Conservation (phyloP, 164 flowering plant species). For the Kalanchoe fedtschenkoi region DNA sequence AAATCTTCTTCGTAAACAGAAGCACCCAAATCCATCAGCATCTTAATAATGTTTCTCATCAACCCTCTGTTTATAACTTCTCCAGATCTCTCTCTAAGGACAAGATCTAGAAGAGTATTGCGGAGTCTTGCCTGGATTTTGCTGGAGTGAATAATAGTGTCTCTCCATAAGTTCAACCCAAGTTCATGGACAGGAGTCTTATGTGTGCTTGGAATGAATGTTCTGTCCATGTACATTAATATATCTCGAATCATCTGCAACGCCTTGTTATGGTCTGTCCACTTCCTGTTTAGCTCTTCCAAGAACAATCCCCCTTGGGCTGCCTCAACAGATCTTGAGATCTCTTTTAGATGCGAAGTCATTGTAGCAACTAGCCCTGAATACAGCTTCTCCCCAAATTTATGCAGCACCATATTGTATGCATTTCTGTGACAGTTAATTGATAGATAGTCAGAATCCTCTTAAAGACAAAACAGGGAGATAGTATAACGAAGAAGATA, state of each 20-base stretch:
- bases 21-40: constrained; percentile 72
- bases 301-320: constrained; percentile 72
- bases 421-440: constrained; percentile 58
- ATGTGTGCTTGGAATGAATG: constrained; percentile 55
- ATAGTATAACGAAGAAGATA: not conserved
- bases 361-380: constrained; percentile 74
- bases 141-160: constrained; percentile 48
- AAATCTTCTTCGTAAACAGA: constrained; percentile 75
- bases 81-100: constrained; percentile 59
- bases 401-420: constrained; percentile 93
- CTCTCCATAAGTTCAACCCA: constrained; percentile 84
- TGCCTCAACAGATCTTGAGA: constrained; percentile 60
- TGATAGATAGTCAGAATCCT: constrained; percentile 1
- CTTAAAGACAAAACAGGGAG: not conserved
- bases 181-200: constrained; percentile 82
- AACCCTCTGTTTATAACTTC: constrained; percentile 73
- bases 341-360: constrained; percentile 69
- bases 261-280: constrained; percentile 83
- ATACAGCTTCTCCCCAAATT: constrained; percentile 84
- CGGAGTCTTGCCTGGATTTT: constrained; percentile 60
- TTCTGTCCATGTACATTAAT: constrained; percentile 95
- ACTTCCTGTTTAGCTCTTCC: constrained; percentile 77
- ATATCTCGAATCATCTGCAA: constrained; percentile 83
- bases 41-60: constrained; percentile 70
- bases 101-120: constrained; percentile 60